These are phyloP conservation scores for Xylaria curta DNA, from an alignment of 495 filamentous ascomycete genomes.

Conservation along the genomic window DNA sequence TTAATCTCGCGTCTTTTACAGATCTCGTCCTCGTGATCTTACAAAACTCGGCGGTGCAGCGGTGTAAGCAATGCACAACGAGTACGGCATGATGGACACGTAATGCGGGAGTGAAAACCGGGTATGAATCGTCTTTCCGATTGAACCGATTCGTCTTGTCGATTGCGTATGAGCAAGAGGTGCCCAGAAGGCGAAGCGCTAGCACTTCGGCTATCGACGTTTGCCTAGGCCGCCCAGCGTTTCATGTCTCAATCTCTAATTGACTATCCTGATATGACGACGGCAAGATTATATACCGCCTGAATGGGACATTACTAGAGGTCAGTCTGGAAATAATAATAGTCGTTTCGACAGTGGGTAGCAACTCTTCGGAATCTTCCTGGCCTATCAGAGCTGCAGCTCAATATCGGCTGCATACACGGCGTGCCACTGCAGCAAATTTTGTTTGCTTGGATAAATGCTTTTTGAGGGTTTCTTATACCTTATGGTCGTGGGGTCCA, in stretches of 20 bases:
- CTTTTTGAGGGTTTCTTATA: neutral
- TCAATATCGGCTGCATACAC: neutral
- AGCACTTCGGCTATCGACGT: constrained; percentile 16
- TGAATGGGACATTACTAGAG: constrained; percentile 12
- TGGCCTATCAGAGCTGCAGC: constrained; percentile 14
- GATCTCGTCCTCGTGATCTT: neutral
- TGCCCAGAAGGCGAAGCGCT: neutral
- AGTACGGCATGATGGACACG: neutral
- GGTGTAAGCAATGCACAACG: neutral
- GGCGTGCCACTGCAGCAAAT: constrained; percentile 11
- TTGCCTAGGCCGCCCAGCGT: constrained; percentile 12
- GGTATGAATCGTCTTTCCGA: neutral
- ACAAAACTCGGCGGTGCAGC: neutral
- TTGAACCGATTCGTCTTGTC: neutral
- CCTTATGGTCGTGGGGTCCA: neutral
- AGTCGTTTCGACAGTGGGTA: constrained; percentile 2
- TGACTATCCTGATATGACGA: constrained; percentile 11
- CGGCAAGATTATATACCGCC: constrained; percentile 8
- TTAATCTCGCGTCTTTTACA: neutral
- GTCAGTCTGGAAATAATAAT: constrained; percentile 4
- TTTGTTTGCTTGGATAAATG: neutral
- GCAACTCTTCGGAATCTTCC: constrained; percentile 11
- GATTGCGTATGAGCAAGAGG: neutral
- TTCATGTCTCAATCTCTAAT: constrained; percentile 12
- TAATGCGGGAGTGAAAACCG: neutral